Evolutionary conservation across 768 basidiomycete species (phyloP).

Genomic region (Suillus subaureus): DNA sequence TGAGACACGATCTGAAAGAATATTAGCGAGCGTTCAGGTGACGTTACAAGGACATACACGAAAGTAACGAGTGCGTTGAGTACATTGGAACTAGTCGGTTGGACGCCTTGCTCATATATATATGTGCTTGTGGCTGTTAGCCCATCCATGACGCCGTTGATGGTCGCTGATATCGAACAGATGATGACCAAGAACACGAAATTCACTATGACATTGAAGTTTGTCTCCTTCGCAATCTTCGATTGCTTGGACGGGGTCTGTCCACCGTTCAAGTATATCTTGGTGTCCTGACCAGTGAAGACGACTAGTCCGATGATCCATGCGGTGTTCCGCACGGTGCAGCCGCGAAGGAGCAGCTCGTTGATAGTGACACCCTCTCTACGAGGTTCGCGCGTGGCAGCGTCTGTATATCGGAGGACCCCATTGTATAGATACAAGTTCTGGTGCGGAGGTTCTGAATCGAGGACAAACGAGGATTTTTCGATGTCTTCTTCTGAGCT

Average conservation of each 20-base stretch:
- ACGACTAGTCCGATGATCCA: constrained; percentile 96
- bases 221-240: constrained; percentile 98
- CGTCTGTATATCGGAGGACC: constrained; percentile 74
- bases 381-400: constrained; percentile 50
- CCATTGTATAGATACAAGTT: constrained; percentile 92
- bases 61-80: constrained; percentile 28
- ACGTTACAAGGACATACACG: constrained; percentile 25
- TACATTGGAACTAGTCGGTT: too few species aligned
- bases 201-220: constrained; percentile 96
- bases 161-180: constrained; percentile 75
- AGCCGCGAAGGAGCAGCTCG: constrained; percentile 90
- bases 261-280: constrained; percentile 91
- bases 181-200: constrained; percentile 77
- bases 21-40: too few species aligned
- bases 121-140: constrained; percentile 59
- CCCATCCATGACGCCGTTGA: constrained; percentile 72
- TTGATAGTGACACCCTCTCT: constrained; percentile 84
- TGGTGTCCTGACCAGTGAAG: constrained; percentile 91
- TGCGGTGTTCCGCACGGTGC: constrained; percentile 83
- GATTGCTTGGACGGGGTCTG: constrained; percentile 95
- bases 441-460: constrained; percentile 92
- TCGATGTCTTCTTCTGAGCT: constrained; percentile 89
- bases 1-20: too few species aligned
- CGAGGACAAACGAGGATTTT: constrained; percentile 82
- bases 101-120: too few species aligned